Evolutionary conservation across 768 basidiomycete species (phyloP), one percentile per base, ranked within the genome.

Genomic region (Russula ochroleuca): DNA sequence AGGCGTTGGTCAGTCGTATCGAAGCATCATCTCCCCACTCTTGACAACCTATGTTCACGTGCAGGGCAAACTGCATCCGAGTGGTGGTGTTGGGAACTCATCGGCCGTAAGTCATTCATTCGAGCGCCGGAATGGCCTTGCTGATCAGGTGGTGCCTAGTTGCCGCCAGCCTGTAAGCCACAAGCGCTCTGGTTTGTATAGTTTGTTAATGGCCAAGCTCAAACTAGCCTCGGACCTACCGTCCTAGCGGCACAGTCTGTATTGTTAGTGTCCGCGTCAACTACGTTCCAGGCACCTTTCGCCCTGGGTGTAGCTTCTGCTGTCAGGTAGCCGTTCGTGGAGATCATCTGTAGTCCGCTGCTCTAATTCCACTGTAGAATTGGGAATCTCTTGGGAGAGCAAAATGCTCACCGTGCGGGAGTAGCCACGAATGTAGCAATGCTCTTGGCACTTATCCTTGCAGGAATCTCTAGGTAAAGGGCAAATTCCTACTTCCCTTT

Each of bases 41-140:
- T 40, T 64, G 51, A 64, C 38, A 53, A 25, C 17, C 11, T 8
- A 13, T 28, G 10, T 33, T 47, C 38, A 25, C 33, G 14, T 33
- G 47, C 65, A 80, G 85, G 85, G 0, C 92, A 94, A 73, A 87
- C 84, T 4, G 92, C 91, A 1, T 86, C 85, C 4, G 96, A 97
- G 74, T 98, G 95, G 96, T 98, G 95, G 94, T 87, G 89, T 43
- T 96, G 96, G 96, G 94, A 97, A 75, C 80, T 93, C 7, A 75
- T 90, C 37, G 87, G 86, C 25, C 74, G 74, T 81, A 57, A 70
- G 78, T 77, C 45, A 21, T 33, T 17, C 31, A 35, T 59, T 9
- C 17, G 14, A 23, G 21, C 31, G 13, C 45, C 13, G 53, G 28
- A n/a, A 41, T 21, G n/a, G 17, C 37, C 51, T 48, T 14, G 43